These are phyloP conservation scores for Chamaecyparis obtusa DNA, from an alignment of 75 land plant species.

Conservation along the genomic window DNA sequence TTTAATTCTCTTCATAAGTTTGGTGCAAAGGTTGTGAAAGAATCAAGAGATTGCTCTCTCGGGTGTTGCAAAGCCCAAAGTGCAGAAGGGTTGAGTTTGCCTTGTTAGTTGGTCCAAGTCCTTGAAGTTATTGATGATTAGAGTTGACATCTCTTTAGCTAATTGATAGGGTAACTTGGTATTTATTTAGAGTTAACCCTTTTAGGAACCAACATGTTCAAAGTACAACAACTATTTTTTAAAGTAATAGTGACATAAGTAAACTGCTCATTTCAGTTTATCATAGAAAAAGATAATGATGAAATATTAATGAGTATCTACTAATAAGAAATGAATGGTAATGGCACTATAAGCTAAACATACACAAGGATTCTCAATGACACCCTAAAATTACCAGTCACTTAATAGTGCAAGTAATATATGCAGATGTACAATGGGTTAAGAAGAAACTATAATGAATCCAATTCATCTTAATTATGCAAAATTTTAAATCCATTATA, in stretches of 20 bases:
- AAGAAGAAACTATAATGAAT: background rate
- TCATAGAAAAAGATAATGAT: background rate
- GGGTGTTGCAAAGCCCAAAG: too few species aligned
- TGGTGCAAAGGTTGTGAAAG: too few species aligned
- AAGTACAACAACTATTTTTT: conserved; percentile 78
- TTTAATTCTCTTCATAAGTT: too few species aligned
- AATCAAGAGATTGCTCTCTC: too few species aligned
- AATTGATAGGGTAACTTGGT: too few species aligned
- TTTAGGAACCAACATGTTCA: too few species aligned
- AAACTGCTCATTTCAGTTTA: background rate
- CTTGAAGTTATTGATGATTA: too few species aligned
- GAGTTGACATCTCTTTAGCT: too few species aligned
- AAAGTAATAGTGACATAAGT: conserved; percentile 2
- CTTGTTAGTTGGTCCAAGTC: too few species aligned
- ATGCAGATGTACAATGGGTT: background rate
- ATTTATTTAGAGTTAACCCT: too few species aligned
- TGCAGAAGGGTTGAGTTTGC: too few species aligned
- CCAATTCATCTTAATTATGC: background rate
- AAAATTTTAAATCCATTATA: background rate
- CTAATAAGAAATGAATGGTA: background rate
- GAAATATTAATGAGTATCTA: background rate
- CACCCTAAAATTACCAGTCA: background rate
- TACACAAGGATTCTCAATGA: background rate
- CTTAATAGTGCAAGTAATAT: background rate
- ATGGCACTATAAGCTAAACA: background rate